Evolutionary conservation across 148 eudicot genomes (phyloP), one percentile per base, ranked within the genome.

Genomic region (Amaranthus cruentus): DNA sequence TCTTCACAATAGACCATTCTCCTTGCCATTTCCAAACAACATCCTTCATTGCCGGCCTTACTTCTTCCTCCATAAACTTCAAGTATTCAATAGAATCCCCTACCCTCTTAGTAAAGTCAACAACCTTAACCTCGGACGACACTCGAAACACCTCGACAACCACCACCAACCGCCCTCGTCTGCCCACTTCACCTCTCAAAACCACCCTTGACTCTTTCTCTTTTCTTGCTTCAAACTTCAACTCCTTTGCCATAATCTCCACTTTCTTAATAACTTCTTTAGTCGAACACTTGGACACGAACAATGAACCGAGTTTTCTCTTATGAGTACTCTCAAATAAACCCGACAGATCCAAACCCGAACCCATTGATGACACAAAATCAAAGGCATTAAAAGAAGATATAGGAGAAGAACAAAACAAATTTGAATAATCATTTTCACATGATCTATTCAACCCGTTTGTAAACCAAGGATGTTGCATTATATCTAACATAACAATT

Each of bases 11-110:
- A 75, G 62, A 42, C 82, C 79, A 80, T 46, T 87, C 91, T 11
- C 87, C 88, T 78, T 88, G 90, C 95, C 95, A 90, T 55, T 80
- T 83, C 88, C 86, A 90, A 69, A 81, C 87, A 69, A 90, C 85
- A 47, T 85, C 92, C 44, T 87, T 73, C 79, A 90, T 73, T 0
- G 87, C 86, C 6, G 88, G 90, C 78, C 85, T 84, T n/a, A 90
- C 75, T 49, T 83, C 85, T 73, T 88, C 90, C 46, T 87, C 88
- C 76, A 82, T 81, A 66, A 81, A 75, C 79, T 82, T 85, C 62
- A 56, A 60, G 65, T 85, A 90, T 57, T 90, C 92, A n/a, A 78
- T 15, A 0, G 84, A 63, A 44, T 90, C 96, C 2, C 96, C 96
- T 7, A 75, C 73, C 64, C 70, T 72, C 76, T 81, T 81, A n/a